These are phyloP conservation scores for Pythium phragmiticola DNA, from an alignment of 352 stramenopile genomes.

Conservation along the genomic window DNA sequence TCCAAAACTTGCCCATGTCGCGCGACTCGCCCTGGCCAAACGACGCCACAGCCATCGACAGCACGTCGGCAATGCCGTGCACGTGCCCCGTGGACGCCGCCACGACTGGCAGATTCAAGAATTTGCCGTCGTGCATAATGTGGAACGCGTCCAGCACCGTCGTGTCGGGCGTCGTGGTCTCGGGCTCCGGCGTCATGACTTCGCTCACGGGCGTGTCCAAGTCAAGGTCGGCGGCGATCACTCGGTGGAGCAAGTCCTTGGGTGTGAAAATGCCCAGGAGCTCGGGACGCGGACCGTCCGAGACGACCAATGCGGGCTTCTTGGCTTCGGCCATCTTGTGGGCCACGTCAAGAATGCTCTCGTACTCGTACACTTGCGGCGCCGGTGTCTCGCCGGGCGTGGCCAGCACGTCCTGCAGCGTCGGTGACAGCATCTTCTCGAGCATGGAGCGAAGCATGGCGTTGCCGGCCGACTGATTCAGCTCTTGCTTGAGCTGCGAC, in stretches of 20 bases:
- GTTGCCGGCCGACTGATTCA: constrained; percentile 59
- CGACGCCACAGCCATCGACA: constrained; percentile 75
- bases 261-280: constrained; percentile 97
- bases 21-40: constrained; percentile 69
- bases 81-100: constrained; percentile 66
- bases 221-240: constrained; percentile 90
- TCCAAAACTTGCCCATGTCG: constrained; percentile 80
- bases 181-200: constrained; percentile 96
- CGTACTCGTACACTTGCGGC: constrained; percentile 68
- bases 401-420: constrained; percentile 72
- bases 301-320: constrained; percentile 78
- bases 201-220: constrained; percentile 89
- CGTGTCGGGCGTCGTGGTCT: constrained; percentile 91
- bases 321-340: constrained; percentile 75
- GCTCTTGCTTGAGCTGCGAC: constrained; percentile 76
- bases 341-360: constrained; percentile 71
- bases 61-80: constrained; percentile 75
- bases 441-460: constrained; percentile 72
- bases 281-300: constrained; percentile 45
- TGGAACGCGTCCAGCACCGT: constrained; percentile 97
- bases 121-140: constrained; percentile 98
- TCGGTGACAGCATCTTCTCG: constrained; percentile 87
- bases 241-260: constrained; percentile 97
- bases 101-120: constrained; percentile 96
- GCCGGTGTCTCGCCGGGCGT: constrained; percentile 61